Base-by-base conservation (phyloP, 441 rosid species). In the Caryocar brasiliense region DNA sequence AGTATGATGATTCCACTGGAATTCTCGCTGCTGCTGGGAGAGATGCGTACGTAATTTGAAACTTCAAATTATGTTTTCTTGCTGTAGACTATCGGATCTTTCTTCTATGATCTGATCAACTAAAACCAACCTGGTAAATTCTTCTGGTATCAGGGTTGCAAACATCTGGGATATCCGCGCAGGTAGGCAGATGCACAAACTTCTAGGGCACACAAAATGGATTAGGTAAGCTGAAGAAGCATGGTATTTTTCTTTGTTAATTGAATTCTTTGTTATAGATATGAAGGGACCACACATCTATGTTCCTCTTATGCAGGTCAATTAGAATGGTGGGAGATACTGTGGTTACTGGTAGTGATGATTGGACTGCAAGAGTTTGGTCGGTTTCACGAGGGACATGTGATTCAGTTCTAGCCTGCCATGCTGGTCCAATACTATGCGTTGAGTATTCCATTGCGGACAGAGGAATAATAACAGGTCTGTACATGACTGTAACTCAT, bases 281-380 rank as follows among this genome's bases (percentile, higher is more conserved):
- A 24, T 35, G 47, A 43, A 59, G 59, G 26, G 10, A 24, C 22
- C 32, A 35, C 43, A 15, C 21, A 25, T 42, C 38, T 35, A 23
- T 50, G 29, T 62, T 45, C 46, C 40, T 28, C 35, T 71, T 41
- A 43, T 77, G 75, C 86, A 92, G 99, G 75, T 79, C 95, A 37
- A 67, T 85, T 51, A 74, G 97, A 78, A 92, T 92, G 99, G 95
- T 80, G 15, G 95, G 85, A 28, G 99, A 92, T 57, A 88, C 95
- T 10, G 48, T 92, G 65, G 66, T 92, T 54, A 92, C 97, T 40
- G 99, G 97, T 47, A 80, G 99, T 63, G 99, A 92, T 75, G 99
- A 92, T 65, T 92, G 99, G 99, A 92, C 99, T 1, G 99, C 99
- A 46, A 79, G 99, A 76, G 74, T 92, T 40, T 92, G 99, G 99